Evolutionary conservation across 2,329 filamentous ascomycete species (phyloP), one percentile per base, ranked within the genome.

Genomic region (Monosporascus sp.): DNA sequence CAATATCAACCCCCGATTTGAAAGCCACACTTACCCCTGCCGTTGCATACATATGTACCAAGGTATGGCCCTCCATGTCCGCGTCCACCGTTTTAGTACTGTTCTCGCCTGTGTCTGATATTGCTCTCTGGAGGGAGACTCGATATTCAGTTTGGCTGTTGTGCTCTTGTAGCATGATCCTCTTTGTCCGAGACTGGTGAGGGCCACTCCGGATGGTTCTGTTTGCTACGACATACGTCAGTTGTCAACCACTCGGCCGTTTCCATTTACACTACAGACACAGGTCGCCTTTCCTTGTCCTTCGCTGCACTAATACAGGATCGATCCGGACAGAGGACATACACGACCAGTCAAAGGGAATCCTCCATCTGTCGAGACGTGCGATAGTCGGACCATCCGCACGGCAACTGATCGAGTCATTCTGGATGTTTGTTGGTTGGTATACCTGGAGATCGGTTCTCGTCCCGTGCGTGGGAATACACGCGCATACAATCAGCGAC

Each of bases 41-140:
- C 65, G 57, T 60, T 69, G 71, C 65, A 71, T 70, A 67, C 67
- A 70, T 70, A 71, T 70, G 69, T 70, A 72, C 60, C 63, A 62
- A 60, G 59, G 64, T 66, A 67, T 60, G 55, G 60, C 58, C 66
- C 64, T 67, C 66, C 65, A 67, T 64, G 63, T 60, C 64, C 63
- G 58, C 60, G 59, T 59, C 62, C 59, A 61, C 58, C 60, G 56
- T 31, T 64, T 62, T 60, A 57, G 61, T 56, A 57, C 59, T 62
- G 59, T 60, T 63, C 62, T 62, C 60, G 62, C 60, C 57, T 66
- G 64, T 60, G 57, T 67, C 61, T 67, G 60, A 64, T 67, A 64
- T 63, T 61, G 61, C 59, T 63, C 62, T 63, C 58, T 64, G 58
- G 60, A 66, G 60, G 60, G 60, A 66, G 60, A 60, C 60, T 59